These are phyloP conservation scores for Exobasidium cylindrosporum DNA, from an alignment of 1,284 basidiomycete species.

Conservation along the genomic window DNA sequence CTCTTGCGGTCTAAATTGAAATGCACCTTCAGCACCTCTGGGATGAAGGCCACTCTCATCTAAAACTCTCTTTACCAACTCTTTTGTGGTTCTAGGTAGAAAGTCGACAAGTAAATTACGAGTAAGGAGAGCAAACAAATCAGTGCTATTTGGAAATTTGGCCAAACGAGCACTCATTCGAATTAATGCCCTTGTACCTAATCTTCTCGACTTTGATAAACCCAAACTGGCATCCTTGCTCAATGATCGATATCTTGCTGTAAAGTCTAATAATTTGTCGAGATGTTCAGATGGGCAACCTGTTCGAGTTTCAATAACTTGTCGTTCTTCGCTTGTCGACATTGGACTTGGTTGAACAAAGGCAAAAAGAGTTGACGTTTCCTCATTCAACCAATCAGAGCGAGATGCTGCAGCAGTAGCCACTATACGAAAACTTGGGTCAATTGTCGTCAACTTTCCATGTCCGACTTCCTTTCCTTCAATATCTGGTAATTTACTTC, in stretches of 20 bases:
- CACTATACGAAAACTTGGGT: slow-evolving; percentile 51
- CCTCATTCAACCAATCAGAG: slow-evolving; percentile 55
- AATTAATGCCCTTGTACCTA: slow-evolving; percentile 55
- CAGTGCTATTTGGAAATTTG: slow-evolving; percentile 39
- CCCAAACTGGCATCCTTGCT: slow-evolving; percentile 44
- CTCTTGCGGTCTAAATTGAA: slow-evolving; percentile 36
- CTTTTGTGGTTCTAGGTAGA: slow-evolving; percentile 52
- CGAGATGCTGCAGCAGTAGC: slow-evolving; percentile 48
- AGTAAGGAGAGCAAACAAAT: slow-evolving; percentile 47
- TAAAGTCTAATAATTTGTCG: slow-evolving; percentile 46
- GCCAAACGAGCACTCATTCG: slow-evolving; percentile 52
- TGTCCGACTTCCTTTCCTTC: slow-evolving; percentile 3
- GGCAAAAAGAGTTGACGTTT: slow-evolving; percentile 50
- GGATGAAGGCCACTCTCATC: slow-evolving; percentile 40
- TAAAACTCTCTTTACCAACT: slow-evolving; percentile 43
- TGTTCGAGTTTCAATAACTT: slow-evolving; percentile 26
- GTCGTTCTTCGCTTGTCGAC: slow-evolving; percentile 51
- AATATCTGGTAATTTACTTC: background rate
- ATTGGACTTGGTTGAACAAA: slow-evolving; percentile 53
- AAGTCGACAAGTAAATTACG: slow-evolving; percentile 54
- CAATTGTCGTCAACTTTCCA: slow-evolving; percentile 21
- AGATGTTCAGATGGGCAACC: slow-evolving; percentile 20
- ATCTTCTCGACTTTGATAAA: slow-evolving; percentile 49
- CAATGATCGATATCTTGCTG: slow-evolving; percentile 45
- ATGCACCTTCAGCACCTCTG: slow-evolving; percentile 45